Percentiles rank a stretch among this genome's conserved stretches.
These are phyloP conservation scores for Miamiensis avidus DNA, from an alignment of 169 alveolate species.

Conservation along the genomic window DNA sequence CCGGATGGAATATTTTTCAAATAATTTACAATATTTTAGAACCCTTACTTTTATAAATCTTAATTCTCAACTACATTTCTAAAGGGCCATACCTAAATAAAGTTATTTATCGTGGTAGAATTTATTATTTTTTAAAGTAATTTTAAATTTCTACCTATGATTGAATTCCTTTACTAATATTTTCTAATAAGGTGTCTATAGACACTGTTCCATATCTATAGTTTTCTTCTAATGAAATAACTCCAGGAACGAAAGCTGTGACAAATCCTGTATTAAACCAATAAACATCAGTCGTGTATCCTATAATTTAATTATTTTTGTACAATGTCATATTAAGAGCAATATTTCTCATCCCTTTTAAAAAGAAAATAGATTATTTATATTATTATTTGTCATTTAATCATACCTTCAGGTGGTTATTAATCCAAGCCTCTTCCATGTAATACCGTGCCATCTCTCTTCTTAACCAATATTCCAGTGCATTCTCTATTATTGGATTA, in stretches of 20 bases:
- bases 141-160: not conserved
- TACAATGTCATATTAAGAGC: conserved; percentile 25
- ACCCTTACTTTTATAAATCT: not conserved
- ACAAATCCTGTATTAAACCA: conserved; percentile 34
- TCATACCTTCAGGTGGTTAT: conserved; percentile 15
- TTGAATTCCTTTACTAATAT: conserved; percentile 9
- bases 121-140: not conserved
- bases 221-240: conserved; percentile 23
- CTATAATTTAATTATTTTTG: conserved; percentile 17
- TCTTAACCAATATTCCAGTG: conserved; percentile 27
- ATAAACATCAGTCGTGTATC: conserved; percentile 21
- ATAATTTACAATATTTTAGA: conserved; percentile 18
- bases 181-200: not conserved
- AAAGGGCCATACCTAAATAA: conserved; percentile 17
- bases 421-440: conserved; percentile 36
- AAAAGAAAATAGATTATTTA: no score
- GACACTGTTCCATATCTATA: conserved; percentile 18
- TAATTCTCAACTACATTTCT: conserved; percentile 11
- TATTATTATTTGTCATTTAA: not conserved
- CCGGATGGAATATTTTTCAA: conserved; percentile 10
- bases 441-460: conserved; percentile 16
- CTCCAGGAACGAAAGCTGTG: conserved; percentile 3
- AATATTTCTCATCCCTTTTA: conserved; percentile 6
- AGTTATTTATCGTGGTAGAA: no score
- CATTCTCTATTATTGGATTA: conserved; percentile 8